A percentile compares a stretch with the other conserved stretches of the same genome.
phyloP scores from a whole-genome alignment of 2,329 filamentous ascomycete species.

The Ophiocordyceps camponoti-saundersi region DNA sequence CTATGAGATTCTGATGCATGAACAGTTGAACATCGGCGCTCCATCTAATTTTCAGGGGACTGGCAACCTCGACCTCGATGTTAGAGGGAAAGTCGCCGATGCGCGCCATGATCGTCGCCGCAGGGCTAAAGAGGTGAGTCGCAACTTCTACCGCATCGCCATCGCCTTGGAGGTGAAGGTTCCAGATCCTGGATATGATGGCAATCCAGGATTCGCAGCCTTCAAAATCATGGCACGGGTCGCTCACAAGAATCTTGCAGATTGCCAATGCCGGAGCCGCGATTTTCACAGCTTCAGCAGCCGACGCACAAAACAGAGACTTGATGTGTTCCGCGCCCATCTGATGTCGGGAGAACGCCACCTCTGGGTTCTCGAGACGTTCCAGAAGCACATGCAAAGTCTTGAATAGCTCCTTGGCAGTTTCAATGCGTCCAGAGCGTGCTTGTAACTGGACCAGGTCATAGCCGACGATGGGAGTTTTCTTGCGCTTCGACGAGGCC shows the following conservation, averaged over 20 bases:
- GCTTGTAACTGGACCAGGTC: constrained; percentile 22
- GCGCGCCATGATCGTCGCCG: constrained; percentile 20
- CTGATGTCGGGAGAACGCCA: constrained; percentile 21
- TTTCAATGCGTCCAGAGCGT: constrained; percentile 22
- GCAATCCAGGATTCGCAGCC: constrained; percentile 29
- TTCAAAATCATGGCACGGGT: constrained; percentile 14
- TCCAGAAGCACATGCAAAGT: constrained; percentile 28
- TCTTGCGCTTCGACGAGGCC: constrained; percentile 27
- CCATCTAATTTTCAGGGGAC: constrained; percentile 20
- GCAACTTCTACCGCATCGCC: constrained; percentile 32
- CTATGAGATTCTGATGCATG: constrained; percentile 31
- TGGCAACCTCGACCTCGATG: constrained; percentile 4
- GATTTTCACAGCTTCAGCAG: constrained; percentile 27
- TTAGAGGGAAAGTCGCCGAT: constrained; percentile 15
- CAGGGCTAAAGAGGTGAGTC: constrained; percentile 23
- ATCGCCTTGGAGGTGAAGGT: constrained; percentile 31
- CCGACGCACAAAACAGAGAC: constrained; percentile 34
- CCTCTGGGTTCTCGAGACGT: constrained; percentile 20
- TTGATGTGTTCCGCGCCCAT: constrained; percentile 42
- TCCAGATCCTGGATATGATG: constrained; percentile 30
- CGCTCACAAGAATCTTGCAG: constrained; percentile 21
- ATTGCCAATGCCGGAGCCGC: constrained; percentile 26
- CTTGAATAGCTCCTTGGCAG: constrained; percentile 29
- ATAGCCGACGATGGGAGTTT: constrained; percentile 17
- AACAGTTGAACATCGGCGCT: constrained; percentile 27